These are phyloP conservation scores for Ashbya aceris DNA, from an alignment of 1,139 yeast genomes.

Conservation along the genomic window DNA sequence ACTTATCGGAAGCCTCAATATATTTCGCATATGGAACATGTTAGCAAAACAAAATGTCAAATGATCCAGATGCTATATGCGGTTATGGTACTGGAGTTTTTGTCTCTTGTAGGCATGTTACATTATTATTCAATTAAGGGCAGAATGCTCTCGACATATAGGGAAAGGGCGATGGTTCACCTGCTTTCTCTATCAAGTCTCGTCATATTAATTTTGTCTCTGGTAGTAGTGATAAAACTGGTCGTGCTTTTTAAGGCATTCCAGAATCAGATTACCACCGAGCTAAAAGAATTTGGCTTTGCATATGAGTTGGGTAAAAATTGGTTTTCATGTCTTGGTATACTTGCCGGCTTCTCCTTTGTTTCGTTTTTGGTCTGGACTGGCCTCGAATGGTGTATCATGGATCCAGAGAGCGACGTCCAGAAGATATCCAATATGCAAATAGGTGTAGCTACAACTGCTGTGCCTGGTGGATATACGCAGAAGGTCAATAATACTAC, in stretches of 20 bases:
- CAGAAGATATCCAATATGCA: background rate
- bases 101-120: slow-evolving; percentile 12
- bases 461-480: no score
- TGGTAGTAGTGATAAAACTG: slow-evolving; percentile 14
- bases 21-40: slow-evolving; percentile 10
- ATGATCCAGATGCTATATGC: slow-evolving; percentile 17
- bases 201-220: slow-evolving; percentile 16
- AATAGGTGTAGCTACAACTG: background rate
- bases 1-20: slow-evolving; percentile 7
- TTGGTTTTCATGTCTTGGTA: slow-evolving; percentile 22
- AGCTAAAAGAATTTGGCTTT: slow-evolving; percentile 23
- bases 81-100: slow-evolving; percentile 11
- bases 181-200: slow-evolving; percentile 19
- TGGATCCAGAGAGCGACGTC: slow-evolving; percentile 9
- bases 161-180: slow-evolving; percentile 20
- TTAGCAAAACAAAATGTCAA: slow-evolving; percentile 11
- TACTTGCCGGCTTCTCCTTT: slow-evolving; percentile 15
- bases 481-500: no score
- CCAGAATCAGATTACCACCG: slow-evolving; percentile 17
- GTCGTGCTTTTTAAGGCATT: slow-evolving; percentile 15
- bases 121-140: slow-evolving; percentile 26
- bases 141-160: slow-evolving; percentile 13
- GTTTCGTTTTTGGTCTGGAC: slow-evolving; percentile 25
- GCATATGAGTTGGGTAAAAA: slow-evolving; percentile 19
- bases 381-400: slow-evolving; percentile 29